phyloP scores from a whole-genome alignment of 805 yeast species.

The Metschnikowia bowlesiae region DNA sequence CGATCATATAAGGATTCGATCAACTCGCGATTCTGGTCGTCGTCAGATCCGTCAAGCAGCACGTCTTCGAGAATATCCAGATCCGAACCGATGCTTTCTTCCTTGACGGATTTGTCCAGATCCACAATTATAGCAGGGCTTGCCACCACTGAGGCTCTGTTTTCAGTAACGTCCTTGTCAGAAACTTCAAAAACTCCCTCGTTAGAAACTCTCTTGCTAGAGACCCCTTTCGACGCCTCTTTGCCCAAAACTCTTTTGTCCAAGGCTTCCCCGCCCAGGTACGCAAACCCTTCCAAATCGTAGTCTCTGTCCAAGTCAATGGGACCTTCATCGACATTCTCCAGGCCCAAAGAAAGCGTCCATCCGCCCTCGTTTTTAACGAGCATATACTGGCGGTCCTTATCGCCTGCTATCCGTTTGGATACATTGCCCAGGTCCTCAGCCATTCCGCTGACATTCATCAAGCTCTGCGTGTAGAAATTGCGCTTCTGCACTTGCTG shows the following conservation, averaged over 20 bases:
- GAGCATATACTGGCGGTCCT: constrained; percentile 68
- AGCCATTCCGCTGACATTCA: constrained; percentile 80
- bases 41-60: constrained; percentile 17
- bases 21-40: constrained; percentile 28
- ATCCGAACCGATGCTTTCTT: constrained; percentile 10
- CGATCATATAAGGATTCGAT: constrained; percentile 35
- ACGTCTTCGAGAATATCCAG: constrained; percentile 25
- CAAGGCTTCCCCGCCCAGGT: neutral
- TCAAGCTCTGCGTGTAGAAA: constrained; percentile 78
- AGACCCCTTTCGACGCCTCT: no score
- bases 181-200: no score
- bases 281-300: no score
- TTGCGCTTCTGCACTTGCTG: constrained; percentile 90
- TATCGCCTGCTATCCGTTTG: constrained; percentile 78
- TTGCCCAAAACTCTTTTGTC: no score
- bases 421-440: constrained; percentile 43
- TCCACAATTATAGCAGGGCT: no score
- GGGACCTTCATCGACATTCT: constrained; percentile 51
- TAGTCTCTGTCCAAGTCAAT: constrained; percentile 47
- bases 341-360: constrained; percentile 57
- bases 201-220: no score
- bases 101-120: neutral
- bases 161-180: no score
- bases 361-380: constrained; percentile 79
- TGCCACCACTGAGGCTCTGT: no score